Percentiles rank a stretch among this genome's conserved stretches.
Conservation (phyloP, 352 stramenopile species). For the Pythium volutum region DNA sequence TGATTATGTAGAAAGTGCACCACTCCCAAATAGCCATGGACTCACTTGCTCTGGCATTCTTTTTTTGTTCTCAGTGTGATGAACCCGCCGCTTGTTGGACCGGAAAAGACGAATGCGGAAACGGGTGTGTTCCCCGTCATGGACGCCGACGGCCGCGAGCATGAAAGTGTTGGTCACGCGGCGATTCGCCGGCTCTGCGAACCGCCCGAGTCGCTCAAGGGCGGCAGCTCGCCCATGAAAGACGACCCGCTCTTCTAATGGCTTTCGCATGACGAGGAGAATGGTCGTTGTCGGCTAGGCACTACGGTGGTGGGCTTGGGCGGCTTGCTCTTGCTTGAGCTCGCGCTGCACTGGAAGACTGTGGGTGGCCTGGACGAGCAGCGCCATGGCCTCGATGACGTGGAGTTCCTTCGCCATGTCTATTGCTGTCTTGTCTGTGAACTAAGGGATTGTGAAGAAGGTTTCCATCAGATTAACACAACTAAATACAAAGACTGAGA, state of each 20-base stretch:
- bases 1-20: not conserved
- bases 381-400: constrained; percentile 26
- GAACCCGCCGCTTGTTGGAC: constrained; percentile 69
- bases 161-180: constrained; percentile 49
- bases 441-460: constrained; percentile 18
- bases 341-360: constrained; percentile 28
- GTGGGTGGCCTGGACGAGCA: constrained; percentile 38
- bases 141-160: constrained; percentile 59
- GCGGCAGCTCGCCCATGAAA: constrained; percentile 74
- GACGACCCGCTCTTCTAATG: constrained; percentile 72
- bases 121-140: constrained; percentile 71
- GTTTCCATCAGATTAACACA: not conserved
- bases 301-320: not conserved
- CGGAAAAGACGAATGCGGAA: constrained; percentile 38
- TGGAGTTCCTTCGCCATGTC: constrained; percentile 29
- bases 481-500: not conserved
- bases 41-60: not conserved
- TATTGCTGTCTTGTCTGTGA: constrained; percentile 49
- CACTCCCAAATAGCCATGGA: not conserved
- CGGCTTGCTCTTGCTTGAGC: constrained; percentile 20
- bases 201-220: constrained; percentile 70
- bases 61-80: constrained; percentile 46
- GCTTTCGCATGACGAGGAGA: not conserved
- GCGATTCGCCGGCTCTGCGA: constrained; percentile 62
- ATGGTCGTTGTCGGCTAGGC: no score